phyloP scores from a whole-genome alignment of 2,329 filamentous ascomycete genomes.

The Thyridium curvatum region DNA sequence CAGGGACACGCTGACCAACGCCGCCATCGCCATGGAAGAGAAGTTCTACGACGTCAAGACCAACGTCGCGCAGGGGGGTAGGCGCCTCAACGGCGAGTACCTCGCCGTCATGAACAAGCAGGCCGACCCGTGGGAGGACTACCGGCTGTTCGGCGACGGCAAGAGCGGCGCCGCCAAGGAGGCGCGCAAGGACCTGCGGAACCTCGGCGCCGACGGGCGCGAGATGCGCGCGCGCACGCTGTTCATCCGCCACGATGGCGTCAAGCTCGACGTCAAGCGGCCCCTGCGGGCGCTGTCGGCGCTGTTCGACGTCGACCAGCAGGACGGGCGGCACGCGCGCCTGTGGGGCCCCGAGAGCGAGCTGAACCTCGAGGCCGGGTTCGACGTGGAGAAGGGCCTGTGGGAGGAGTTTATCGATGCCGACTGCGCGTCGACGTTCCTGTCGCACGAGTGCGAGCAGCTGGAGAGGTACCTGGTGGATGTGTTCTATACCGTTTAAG shows the following conservation, averaged over 20 bases:
- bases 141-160: constrained; percentile 1
- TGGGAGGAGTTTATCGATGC: constrained; percentile 22
- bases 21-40: constrained; percentile 30
- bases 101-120: constrained; percentile 20
- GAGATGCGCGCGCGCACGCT: constrained; percentile 13
- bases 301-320: constrained; percentile 20
- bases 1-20: constrained; percentile 36
- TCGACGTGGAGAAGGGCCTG: constrained; percentile 24
- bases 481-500: constrained; percentile 2
- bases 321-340: constrained; percentile 13
- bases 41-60: constrained; percentile 32
- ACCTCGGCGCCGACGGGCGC: constrained; percentile 1
- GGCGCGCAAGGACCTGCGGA: constrained; percentile 6
- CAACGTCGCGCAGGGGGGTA: constrained; percentile 21
- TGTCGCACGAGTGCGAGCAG: constrained; percentile 19
- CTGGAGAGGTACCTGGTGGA: constrained; percentile 20
- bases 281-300: neutral
- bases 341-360: constrained; percentile 20
- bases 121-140: constrained; percentile 22
- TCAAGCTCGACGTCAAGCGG: constrained; percentile 25
- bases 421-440: constrained; percentile 17
- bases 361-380: constrained; percentile 16
- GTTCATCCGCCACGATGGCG: constrained; percentile 29
- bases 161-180: neutral
- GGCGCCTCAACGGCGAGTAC: constrained; percentile 17